Base-by-base conservation (phyloP, 768 basidiomycete genomes). In the Plicaturopsis crispa region DNA sequence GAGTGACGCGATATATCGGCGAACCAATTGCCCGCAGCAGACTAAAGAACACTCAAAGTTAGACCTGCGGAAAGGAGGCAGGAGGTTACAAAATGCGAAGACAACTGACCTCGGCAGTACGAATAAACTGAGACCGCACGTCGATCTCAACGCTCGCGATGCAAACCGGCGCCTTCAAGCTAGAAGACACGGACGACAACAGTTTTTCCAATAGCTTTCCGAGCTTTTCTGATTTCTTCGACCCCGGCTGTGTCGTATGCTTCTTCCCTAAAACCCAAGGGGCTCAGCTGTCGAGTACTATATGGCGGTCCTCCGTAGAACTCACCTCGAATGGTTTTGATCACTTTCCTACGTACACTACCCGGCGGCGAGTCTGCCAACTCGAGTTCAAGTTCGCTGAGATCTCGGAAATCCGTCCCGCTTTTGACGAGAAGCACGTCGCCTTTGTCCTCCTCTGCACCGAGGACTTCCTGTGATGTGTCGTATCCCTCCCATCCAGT, bases 351-450 rank as follows among this genome's bases (percentile, higher is more conserved):
- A 45, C 91, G 69, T 8, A 84, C 59, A 48, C 78, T 81, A 1
- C 77, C 80, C 21, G 65, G 53, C 1, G 84, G 72, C 2, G 80
- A 69, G 35, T 74, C 61, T 19, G 65, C 60, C 11, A 93, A 61
- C 40, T 78, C 76, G 16, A 94, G 59, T 0, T 59, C 66, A 31
- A 91, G 62, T 43, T 87, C 84, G 36, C 86, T 88, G 23, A 93
- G 62, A 45, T 93, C 89, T 24, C 84, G 74, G 53, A 94, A 94
- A 60, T 94, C 89, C 2, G 81, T 85, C 6, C 91, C 91, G 51
- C 86, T 90, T 60, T 93, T 93, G 43, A 91, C 64, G 14, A 84
- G 67, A 14, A 88, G 63, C 21, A 84, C 65, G 35, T 84, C 78
- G 3, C 84, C 84, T 2, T 72, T 51, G 47, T 88, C 86, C n/a